Evolutionary conservation across 2,329 filamentous ascomycete genomes (phyloP).

Genomic region (Colletotrichum musae): DNA sequence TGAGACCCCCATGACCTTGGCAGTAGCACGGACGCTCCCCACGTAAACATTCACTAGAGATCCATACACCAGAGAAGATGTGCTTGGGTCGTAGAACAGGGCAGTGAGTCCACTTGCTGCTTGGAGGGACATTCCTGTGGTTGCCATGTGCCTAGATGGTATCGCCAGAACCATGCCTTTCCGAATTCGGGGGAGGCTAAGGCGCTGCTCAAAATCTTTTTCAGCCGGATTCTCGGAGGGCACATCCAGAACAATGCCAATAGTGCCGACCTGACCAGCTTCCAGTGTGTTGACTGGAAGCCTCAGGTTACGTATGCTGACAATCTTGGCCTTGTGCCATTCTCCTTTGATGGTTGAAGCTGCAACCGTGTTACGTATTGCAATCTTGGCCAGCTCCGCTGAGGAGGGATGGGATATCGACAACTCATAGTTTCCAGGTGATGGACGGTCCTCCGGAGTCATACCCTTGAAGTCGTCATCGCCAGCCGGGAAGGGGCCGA

Average conservation of each 20-base stretch:
- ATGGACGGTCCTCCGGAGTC: conserved; percentile 63
- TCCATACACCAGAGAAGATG: conserved; percentile 75
- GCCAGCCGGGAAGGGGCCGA: conserved; percentile 82
- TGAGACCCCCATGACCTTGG: conserved; percentile 67
- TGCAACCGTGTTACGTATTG: conserved; percentile 67
- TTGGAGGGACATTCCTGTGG: conserved; percentile 71
- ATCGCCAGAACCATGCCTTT: conserved; percentile 89
- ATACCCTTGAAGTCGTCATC: conserved; percentile 60
- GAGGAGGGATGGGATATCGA: conserved; percentile 69
- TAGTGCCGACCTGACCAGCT: conserved; percentile 88
- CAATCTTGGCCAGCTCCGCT: conserved; percentile 66
- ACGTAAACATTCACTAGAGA: conserved; percentile 86
- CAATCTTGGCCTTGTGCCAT: conserved; percentile 86
- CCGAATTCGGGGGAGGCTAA: conserved; percentile 63
- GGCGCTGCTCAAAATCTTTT: conserved; percentile 47
- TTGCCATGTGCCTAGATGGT: conserved; percentile 70
- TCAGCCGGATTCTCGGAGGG: conserved; percentile 51
- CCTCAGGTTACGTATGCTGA: conserved; percentile 89
- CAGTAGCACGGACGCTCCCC: conserved; percentile 87
- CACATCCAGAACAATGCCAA: conserved; percentile 79
- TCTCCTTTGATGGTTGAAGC: conserved; percentile 71
- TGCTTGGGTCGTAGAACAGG: conserved; percentile 75
- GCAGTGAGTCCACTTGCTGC: conserved; percentile 80
- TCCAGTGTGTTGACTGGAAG: conserved; percentile 83
- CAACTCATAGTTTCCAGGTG: conserved; percentile 62